Evolutionary conservation across 1,284 basidiomycete species (phyloP).

Genomic region (Naganishia cerealis): DNA sequence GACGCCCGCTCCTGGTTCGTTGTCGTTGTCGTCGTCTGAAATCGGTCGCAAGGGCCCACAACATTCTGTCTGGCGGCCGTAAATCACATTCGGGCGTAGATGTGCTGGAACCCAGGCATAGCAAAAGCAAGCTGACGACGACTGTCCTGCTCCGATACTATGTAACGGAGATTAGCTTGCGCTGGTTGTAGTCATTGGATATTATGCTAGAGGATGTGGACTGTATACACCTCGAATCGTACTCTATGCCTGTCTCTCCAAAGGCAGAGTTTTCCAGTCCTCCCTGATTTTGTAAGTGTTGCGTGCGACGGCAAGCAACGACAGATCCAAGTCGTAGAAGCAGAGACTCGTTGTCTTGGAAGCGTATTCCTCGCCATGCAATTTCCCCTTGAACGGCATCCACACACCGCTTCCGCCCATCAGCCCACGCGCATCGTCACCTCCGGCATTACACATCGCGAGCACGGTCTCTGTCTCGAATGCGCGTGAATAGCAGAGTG

Average conservation of each 20-base stretch:
- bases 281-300: constrained; percentile 47
- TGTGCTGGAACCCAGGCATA: too few relatives aligned
- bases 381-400: constrained; percentile 44
- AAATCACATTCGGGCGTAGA: neutral
- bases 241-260: neutral
- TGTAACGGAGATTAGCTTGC: neutral
- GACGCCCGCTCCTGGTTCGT: neutral
- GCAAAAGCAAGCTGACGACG: neutral
- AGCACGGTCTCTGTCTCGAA: constrained; percentile 51
- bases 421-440: constrained; percentile 41
- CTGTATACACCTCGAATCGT: neutral
- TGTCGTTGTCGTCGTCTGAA: neutral
- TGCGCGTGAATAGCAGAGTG: constrained; percentile 44
- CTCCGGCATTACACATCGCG: constrained; percentile 51
- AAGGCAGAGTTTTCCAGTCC: constrained; percentile 36
- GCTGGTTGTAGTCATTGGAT: constrained; percentile 3
- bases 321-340: constrained; percentile 41
- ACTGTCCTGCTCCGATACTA: neutral
- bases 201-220: neutral
- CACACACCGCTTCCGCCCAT: constrained; percentile 49
- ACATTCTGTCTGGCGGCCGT: constrained; percentile 21
- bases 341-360: constrained; percentile 25
- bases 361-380: constrained; percentile 30
- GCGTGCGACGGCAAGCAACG: constrained; percentile 41
- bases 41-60: constrained; percentile 7